Evolutionary conservation across 148 eudicot genomes (phyloP).

Genomic region (Agrostemma githago): DNA sequence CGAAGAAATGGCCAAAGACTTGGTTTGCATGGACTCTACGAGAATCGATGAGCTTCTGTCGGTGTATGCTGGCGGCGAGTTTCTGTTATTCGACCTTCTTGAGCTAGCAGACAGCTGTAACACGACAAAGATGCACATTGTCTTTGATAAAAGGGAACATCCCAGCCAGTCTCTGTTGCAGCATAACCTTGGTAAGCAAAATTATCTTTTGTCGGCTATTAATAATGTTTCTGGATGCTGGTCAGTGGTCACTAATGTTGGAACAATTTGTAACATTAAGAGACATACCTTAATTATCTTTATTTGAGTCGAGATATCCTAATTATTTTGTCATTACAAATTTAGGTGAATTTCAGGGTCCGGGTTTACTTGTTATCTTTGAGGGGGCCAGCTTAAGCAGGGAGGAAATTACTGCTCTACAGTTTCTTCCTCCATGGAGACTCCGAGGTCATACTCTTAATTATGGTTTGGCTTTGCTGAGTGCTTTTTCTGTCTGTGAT

Average conservation of each 20-base stretch:
- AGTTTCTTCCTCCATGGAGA: slow-evolving; percentile 94
- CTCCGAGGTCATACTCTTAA: slow-evolving; percentile 81
- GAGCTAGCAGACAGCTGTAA: slow-evolving; percentile 98
- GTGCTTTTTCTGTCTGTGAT: slow-evolving; percentile 77
- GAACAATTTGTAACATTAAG: not conserved
- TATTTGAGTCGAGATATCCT: not conserved
- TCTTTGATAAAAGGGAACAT: slow-evolving; percentile 90
- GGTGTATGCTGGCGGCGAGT: slow-evolving; percentile 51
- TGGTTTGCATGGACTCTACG: slow-evolving; percentile 87
- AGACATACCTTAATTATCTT: slow-evolving; percentile 3
- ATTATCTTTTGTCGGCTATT: not conserved
- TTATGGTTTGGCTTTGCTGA: slow-evolving; percentile 83
- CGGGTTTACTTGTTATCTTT: slow-evolving; percentile 66
- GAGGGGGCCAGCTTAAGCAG: slow-evolving; percentile 88
- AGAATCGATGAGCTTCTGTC: slow-evolving; percentile 73
- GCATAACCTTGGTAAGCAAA: slow-evolving; percentile 80
- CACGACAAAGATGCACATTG: slow-evolving; percentile 75
- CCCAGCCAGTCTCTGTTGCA: slow-evolving; percentile 80
- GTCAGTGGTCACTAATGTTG: not conserved
- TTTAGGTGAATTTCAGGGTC: slow-evolving; percentile 96
- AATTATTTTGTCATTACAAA: slow-evolving; percentile 11
- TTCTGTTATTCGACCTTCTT: slow-evolving; percentile 81
- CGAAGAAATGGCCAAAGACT: slow-evolving; percentile 93
- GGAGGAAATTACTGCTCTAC: slow-evolving; percentile 88
- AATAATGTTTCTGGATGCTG: not conserved